Evolutionary conservation across 1,284 basidiomycete genomes (phyloP), one percentile per base, ranked within the genome.

Genomic region (Leccinum fallax): DNA sequence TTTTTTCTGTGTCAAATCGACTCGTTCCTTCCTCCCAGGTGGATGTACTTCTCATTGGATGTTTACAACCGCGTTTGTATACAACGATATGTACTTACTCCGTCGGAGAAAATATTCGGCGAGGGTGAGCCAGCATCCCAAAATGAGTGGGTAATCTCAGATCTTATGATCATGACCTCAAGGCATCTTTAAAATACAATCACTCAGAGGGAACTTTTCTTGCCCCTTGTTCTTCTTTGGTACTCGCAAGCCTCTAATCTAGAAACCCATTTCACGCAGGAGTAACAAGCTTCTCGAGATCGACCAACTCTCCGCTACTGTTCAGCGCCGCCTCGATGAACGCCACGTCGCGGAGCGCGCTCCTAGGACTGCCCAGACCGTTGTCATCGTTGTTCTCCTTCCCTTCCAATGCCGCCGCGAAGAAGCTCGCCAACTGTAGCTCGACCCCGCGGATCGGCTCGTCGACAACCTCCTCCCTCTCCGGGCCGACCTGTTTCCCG

Each of bases 251-350:
- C 7, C 2, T 51, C 5, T 5, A 24, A 32, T 59, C 66, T 51
- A 67, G 9, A 43, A 53, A 15, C 5, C 3, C n/a, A 21, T 9
- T 26, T 51, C 24, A 51, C 8, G 48, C 48, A 26, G 24, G 48
- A n/a, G 58, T 2, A 32, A 75, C 68, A 28, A 85, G 70, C 64
- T 77, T 79, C 52, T 76, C 77, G 58, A 93, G 76, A 70, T 89
- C 84, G 9, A 92, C 79, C 55, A 83, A 72, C 59, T 77, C 68
- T 2, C 93, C 92, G 16, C 83, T 76, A 68, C 90, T 92, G 52
- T 82, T 86, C 75, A 94, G 78, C 43, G 84, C 83, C n/a, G 89
- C 91, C 77, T 95, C 79, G 65, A 94, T 88, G 67, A 93, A 80
- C 34, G 88, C 88, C 26, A 94, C 85, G 71, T 94, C 92, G 65